Base-by-base conservation (phyloP, 371 early-diverging fungal species). In the Mucor saturninus region DNA sequence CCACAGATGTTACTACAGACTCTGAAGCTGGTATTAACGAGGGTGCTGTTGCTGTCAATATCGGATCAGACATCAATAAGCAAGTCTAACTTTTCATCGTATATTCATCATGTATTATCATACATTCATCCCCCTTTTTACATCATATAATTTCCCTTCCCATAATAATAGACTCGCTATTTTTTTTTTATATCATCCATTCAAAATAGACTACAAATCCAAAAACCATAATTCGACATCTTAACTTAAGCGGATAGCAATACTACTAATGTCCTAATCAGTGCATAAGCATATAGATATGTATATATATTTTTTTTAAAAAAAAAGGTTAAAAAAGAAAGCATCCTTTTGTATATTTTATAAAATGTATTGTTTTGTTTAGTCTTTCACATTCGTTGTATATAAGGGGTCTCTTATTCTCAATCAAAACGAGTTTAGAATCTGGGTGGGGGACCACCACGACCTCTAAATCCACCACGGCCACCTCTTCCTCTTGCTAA, bases 401-500 rank as follows among this genome's bases (percentile, higher is more conserved):
- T 53, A 10, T 21, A 21, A 21, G 21, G 21, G 7, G 14, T 37
- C 4, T 53, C n/a, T 53, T 32, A 7, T 11, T 5, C 37, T 37
- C 15, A 79, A 74, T 68, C 79, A 37, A 53, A 53, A 35, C 15
- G 7, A 14, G 40, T 45, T 49, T 62, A 62, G 11, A 30, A 65
- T 70, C 71, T 65, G 31, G 66, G 66, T 52, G 64, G 64, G 29
- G 63, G 62, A 52, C 56, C 63, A 56, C 75, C 77, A 65, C 77
- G 75, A 54, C 80, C 80, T 61, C 80, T 75, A 51, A 75, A 75
- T 54, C 78, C 76, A 46, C 81, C 74, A 65, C 78, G 74, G 31
- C 81, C 74, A 56, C 81, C 72, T 67, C 81, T 78, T 40, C 77
- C 81, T 62, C 81, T 74, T 42, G 81, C 81, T 80, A 35, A 29